Evolutionary conservation across 1,139 yeast species (phyloP), one percentile per base, ranked within the genome.

Genomic region (Blastobotrys ciferrii): DNA sequence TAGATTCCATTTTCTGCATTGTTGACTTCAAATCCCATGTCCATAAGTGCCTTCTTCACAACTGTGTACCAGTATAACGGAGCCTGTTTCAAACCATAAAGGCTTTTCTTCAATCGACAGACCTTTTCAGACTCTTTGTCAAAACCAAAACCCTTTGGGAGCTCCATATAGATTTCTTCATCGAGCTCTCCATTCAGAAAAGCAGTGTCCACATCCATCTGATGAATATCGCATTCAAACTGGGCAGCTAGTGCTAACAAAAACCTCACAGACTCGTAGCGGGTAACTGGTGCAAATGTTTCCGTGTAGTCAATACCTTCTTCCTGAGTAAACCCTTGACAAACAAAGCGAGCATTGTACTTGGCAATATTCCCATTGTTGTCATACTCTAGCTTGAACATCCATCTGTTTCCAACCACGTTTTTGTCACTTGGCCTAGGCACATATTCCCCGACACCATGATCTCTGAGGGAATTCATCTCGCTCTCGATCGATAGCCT

Each of bases 211-310:
- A 47, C 58, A 46, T 59, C 64, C 59, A 56, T 53, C 31, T 60
- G 63, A 37, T 59, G 54, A 5, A 62, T 43, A 1, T 15, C 17
- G 19, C 52, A 37, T 2, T 42, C 42, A 3, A 36, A 12, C 5
- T 45, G 31, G 13, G 50, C 47, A 3, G 61, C 49, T 3, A 53
- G 4, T 3, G 61, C 58, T 9, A 61, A 31, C 11, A 58, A 36
- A 6, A 52, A 11, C 12, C 58, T 28, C n/a, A 58, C 56, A 11
- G 54, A 44, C 14, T 55, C 59, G 32, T 31, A 42, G 2, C 55
- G 41, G n/a, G 59, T 51, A 14, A 60, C 65, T 3, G 64, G 63
- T 14, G 64, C 55, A 49, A 57, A 62, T 5, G 59, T 54, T 19
- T 60, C 61, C 2, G n/a, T 46, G 43, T 60, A 62, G 40, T 62